phyloP scores from a whole-genome alignment of 306 rosid species.

The Herpetospermum pedunculosum region DNA sequence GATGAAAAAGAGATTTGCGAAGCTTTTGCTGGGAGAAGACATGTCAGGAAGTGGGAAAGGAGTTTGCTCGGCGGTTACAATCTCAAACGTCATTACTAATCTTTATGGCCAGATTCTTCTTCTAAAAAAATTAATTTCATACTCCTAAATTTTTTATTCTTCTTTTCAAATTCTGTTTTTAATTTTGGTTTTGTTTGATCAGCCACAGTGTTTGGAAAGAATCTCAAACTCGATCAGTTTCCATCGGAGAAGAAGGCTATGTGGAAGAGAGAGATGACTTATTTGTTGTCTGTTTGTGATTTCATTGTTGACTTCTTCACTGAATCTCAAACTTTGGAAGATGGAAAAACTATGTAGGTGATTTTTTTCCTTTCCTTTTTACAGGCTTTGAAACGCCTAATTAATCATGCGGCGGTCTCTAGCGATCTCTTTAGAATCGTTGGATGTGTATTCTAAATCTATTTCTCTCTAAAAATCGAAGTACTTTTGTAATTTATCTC shows the following conservation, averaged over 20 bases:
- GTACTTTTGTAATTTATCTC: no score
- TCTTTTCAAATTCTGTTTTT: background rate
- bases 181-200: slow-evolving; percentile 11
- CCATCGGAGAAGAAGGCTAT: slow-evolving; percentile 74
- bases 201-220: slow-evolving; percentile 92
- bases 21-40: slow-evolving; percentile 88
- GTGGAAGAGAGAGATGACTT: slow-evolving; percentile 95
- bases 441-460: no score
- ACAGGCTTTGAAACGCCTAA: background rate
- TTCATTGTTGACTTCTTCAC: slow-evolving; percentile 84
- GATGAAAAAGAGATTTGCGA: slow-evolving; percentile 85
- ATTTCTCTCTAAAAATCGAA: no score
- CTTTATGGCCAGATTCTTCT: slow-evolving; percentile 53
- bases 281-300: slow-evolving; percentile 86
- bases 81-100: slow-evolving; percentile 84
- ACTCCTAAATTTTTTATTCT: background rate
- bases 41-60: slow-evolving; percentile 99
- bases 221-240: slow-evolving; percentile 69
- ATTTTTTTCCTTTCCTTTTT: background rate
- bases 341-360: slow-evolving; percentile 76
- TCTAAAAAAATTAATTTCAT: no score
- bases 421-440: no score
- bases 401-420: no score
- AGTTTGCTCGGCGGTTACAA: slow-evolving; percentile 80
- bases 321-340: slow-evolving; percentile 43